These are phyloP conservation scores for Acanthamoeba lugdunensis DNA, from an alignment of 208 protist species.

Conservation along the genomic window DNA sequence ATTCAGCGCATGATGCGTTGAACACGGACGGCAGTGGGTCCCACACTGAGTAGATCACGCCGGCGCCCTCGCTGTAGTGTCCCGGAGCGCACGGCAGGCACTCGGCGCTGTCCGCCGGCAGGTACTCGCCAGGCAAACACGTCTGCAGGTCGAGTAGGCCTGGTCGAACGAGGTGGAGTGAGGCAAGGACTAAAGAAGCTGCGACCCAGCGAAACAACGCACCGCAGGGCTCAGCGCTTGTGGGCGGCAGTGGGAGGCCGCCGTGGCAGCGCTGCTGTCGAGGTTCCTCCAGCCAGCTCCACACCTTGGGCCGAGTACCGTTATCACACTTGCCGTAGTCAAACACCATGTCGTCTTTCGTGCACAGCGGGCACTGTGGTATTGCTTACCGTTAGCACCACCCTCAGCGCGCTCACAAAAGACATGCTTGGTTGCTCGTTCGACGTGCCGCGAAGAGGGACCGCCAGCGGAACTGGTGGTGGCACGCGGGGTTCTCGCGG, in stretches of 20 bases:
- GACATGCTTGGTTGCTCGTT: background rate
- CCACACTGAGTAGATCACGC: background rate
- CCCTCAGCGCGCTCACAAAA: no score
- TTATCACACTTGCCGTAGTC: constrained; percentile 68
- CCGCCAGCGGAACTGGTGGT: constrained; percentile 57
- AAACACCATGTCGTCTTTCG: constrained; percentile 55
- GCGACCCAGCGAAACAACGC: background rate
- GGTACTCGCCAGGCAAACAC: constrained; percentile 11
- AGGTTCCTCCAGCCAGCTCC: constrained; percentile 55
- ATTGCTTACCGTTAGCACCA: no score
- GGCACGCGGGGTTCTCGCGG: constrained; percentile 38
- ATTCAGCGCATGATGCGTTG: background rate
- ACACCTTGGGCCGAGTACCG: constrained; percentile 46
- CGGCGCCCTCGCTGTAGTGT: constrained; percentile 48
- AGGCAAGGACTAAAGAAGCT: background rate
- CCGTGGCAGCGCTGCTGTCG: constrained; percentile 52
- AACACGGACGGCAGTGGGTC: background rate
- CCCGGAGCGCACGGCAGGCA: constrained; percentile 35
- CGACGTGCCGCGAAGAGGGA: constrained; percentile 46
- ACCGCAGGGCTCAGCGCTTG: background rate
- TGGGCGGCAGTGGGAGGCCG: constrained; percentile 26
- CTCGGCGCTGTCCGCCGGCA: constrained; percentile 19
- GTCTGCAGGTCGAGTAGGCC: constrained; percentile 59
- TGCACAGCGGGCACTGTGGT: constrained; percentile 41
- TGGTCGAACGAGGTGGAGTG: background rate